Evolutionary conservation across 2,329 filamentous ascomycete species (phyloP).

Genomic region (Fonsecaea pedrosoi): DNA sequence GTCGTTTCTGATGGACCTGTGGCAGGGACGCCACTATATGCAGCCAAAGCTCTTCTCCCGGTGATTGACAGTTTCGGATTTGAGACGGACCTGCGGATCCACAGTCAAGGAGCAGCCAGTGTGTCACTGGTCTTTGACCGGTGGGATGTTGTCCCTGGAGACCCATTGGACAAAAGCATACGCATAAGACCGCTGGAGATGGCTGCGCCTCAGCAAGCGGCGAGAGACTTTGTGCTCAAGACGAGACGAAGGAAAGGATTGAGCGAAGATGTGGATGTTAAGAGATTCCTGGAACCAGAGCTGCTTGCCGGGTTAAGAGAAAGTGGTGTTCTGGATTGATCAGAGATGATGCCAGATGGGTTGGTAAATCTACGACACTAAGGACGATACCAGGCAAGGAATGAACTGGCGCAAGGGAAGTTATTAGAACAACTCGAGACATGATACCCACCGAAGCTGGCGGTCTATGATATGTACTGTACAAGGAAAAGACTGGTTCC

Average conservation of each 20-base stretch:
- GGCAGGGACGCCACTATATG: slow-evolving; percentile 91
- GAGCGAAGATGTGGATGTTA: slow-evolving; percentile 92
- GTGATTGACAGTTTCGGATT: slow-evolving; percentile 98
- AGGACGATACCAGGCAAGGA: neutral
- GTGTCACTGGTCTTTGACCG: slow-evolving; percentile 92
- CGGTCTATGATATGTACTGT: neutral
- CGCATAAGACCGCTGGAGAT: slow-evolving; percentile 84
- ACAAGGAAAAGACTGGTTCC: neutral
- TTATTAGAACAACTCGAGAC: neutral
- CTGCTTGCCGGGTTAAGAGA: slow-evolving; percentile 87
- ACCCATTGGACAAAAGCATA: slow-evolving; percentile 88
- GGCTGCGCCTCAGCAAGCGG: slow-evolving; percentile 84
- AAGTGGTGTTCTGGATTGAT: slow-evolving; percentile 76
- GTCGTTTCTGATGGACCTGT: slow-evolving; percentile 94
- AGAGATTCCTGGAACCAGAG: slow-evolving; percentile 95
- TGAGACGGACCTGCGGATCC: slow-evolving; percentile 94
- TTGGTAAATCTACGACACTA: neutral
- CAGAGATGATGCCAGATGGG: neutral
- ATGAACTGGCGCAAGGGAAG: neutral
- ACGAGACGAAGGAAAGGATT: slow-evolving; percentile 91
- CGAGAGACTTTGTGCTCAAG: slow-evolving; percentile 95
- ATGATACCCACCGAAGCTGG: slow-evolving; percentile 3
- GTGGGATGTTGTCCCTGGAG: slow-evolving; percentile 94
- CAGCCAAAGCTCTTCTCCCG: slow-evolving; percentile 86
- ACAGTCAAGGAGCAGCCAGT: slow-evolving; percentile 90